These are phyloP conservation scores for Colletotrichum lupini DNA, from an alignment of 2,329 filamentous ascomycete species.

Conservation along the genomic window DNA sequence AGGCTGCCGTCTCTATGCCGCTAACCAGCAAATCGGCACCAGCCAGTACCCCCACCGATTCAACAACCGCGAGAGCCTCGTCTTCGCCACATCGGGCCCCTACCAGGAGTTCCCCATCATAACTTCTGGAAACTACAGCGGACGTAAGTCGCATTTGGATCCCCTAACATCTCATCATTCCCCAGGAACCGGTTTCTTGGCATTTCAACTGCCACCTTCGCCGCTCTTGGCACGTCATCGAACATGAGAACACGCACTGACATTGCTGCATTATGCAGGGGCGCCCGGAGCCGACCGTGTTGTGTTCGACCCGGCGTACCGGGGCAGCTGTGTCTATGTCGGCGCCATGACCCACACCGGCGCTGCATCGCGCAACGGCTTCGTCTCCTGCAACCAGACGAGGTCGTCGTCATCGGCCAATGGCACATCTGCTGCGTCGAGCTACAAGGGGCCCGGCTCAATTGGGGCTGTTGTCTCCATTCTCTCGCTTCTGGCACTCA, in stretches of 20 bases:
- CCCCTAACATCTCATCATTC: background rate
- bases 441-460: background rate
- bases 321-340: slow-evolving; percentile 60
- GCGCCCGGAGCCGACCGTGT: slow-evolving; percentile 75
- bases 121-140: slow-evolving; percentile 45
- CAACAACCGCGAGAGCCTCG: slow-evolving; percentile 52
- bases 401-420: background rate
- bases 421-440: background rate
- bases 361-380: slow-evolving; percentile 71
- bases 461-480: background rate
- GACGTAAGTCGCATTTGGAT: slow-evolving; percentile 43
- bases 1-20: slow-evolving; percentile 32
- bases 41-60: slow-evolving; percentile 50
- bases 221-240: slow-evolving; percentile 1
- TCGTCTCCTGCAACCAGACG: slow-evolving; percentile 66
- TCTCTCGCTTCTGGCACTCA: slow-evolving; percentile 14
- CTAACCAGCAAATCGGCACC: slow-evolving; percentile 22
- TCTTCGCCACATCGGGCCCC: slow-evolving; percentile 46
- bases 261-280: slow-evolving; percentile 47
- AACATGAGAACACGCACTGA: slow-evolving; percentile 11
- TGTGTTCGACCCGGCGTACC: slow-evolving; percentile 62
- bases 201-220: background rate
- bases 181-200: background rate
- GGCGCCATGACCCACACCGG: slow-evolving; percentile 78
- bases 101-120: slow-evolving; percentile 54